A percentile compares a stretch with the other conserved stretches of the same genome.
These are phyloP conservation scores for Candolleomyces eurysporus DNA, from an alignment of 768 basidiomycete species.

Conservation along the genomic window DNA sequence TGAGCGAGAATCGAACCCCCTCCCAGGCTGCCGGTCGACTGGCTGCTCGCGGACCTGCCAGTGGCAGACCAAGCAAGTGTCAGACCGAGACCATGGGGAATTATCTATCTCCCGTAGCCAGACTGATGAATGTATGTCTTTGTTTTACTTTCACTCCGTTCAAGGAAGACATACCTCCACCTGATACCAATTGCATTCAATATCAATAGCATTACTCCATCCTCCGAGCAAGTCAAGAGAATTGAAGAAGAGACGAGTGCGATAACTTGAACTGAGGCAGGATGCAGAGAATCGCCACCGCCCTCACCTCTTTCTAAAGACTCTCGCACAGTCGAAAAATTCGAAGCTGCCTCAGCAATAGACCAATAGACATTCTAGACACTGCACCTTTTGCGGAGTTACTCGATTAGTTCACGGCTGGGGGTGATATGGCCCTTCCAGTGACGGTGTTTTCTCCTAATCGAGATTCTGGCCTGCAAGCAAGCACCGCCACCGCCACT, in stretches of 20 bases:
- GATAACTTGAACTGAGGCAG: not conserved
- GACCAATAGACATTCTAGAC: conserved; percentile 23
- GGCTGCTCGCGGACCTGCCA: too few relatives aligned
- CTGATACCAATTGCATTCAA: conserved; percentile 49
- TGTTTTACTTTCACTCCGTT: too few relatives aligned
- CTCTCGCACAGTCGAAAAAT: conserved; percentile 36
- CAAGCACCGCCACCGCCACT: too few relatives aligned
- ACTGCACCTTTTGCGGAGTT: conserved; percentile 19
- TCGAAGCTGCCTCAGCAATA: conserved; percentile 17
- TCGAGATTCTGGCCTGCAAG: not conserved
- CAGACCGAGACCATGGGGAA: too few relatives aligned
- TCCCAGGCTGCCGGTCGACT: too few relatives aligned
- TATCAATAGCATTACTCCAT: conserved; percentile 19
- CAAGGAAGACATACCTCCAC: conserved; percentile 1
- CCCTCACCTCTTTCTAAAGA: conserved; percentile 30
- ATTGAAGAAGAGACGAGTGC: conserved; percentile 13
- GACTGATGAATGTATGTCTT: too few relatives aligned
- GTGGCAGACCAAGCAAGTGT: too few relatives aligned
- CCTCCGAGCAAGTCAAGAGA: conserved; percentile 21
- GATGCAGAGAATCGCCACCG: conserved; percentile 14
- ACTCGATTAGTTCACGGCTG: not conserved
- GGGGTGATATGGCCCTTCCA: not conserved
- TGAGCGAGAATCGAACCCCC: too few relatives aligned
- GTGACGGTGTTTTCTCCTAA: conserved; percentile 1
- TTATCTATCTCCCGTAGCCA: too few relatives aligned